These are phyloP conservation scores for Pezizomycotina sp. DNA, from an alignment of 2,329 filamentous ascomycete species.

Conservation along the genomic window DNA sequence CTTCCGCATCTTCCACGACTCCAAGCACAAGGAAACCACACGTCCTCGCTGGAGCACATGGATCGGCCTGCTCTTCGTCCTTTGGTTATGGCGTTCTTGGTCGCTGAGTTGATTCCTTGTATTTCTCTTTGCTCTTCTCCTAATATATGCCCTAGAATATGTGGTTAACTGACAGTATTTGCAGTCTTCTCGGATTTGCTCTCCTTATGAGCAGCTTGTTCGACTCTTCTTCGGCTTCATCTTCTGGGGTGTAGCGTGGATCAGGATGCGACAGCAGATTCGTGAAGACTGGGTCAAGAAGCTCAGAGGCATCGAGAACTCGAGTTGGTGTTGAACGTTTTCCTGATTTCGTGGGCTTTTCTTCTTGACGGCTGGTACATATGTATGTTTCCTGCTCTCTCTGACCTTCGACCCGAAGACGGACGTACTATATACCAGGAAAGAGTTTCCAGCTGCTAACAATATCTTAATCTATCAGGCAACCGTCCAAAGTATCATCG, in stretches of 20 bases:
- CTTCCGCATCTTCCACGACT: slow-evolving; percentile 69
- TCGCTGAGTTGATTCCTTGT: slow-evolving; percentile 85
- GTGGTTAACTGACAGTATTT: no score
- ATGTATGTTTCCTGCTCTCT: slow-evolving; percentile 38
- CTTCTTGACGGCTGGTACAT: slow-evolving; percentile 69
- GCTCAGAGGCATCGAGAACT: slow-evolving; percentile 31
- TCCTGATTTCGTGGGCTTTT: slow-evolving; percentile 66
- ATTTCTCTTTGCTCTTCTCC: slow-evolving; percentile 73
- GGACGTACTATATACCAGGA: no score
- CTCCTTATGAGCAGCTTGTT: no score
- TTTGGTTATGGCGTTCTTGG: slow-evolving; percentile 86
- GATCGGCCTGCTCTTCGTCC: slow-evolving; percentile 53
- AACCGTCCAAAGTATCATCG: no score
- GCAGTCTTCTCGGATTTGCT: no score
- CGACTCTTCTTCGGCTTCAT: slow-evolving; percentile 89
- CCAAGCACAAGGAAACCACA: slow-evolving; percentile 69
- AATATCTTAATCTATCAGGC: no score
- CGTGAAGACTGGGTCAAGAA: slow-evolving; percentile 24
- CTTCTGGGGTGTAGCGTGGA: slow-evolving; percentile 74
- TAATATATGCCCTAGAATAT: no score
- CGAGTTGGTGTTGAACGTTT: slow-evolving; percentile 49
- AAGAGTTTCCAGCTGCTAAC: no score
- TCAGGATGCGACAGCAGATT: slow-evolving; percentile 47
- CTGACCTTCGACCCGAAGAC: no score
- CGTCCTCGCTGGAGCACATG: slow-evolving; percentile 64